A percentile compares a stretch with the other conserved stretches of the same genome.
Evolutionary conservation across 106 monocot genomes (phyloP).

Genomic region (Amphibolis antarctica): DNA sequence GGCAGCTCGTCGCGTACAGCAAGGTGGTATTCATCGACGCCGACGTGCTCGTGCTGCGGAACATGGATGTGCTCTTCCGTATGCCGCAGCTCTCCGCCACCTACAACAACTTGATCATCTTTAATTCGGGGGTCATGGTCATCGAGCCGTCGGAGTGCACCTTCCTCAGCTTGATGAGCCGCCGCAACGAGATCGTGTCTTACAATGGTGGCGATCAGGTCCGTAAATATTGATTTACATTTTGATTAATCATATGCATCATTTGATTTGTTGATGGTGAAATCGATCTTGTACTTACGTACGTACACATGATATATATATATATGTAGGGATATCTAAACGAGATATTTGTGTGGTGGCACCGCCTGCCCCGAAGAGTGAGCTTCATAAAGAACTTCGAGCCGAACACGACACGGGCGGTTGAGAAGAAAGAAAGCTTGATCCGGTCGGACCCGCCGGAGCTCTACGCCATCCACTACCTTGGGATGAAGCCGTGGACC

Average conservation of each 20-base stretch:
- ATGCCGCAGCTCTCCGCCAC: slow-evolving; percentile 68
- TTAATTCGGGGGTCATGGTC: slow-evolving; percentile 90
- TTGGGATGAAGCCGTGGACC: slow-evolving; percentile 80
- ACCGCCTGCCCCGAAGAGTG: slow-evolving; percentile 53
- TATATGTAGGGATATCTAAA: slow-evolving; percentile 81
- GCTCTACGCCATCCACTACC: slow-evolving; percentile 55
- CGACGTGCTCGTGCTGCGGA: slow-evolving; percentile 64
- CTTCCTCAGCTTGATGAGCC: slow-evolving; percentile 36
- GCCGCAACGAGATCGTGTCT: slow-evolving; percentile 31
- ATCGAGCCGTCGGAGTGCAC: slow-evolving; percentile 67
- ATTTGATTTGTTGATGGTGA: too few species aligned
- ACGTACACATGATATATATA: too few species aligned
- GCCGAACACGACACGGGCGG: slow-evolving; percentile 38
- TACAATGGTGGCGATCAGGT: slow-evolving; percentile 92
- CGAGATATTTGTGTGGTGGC: slow-evolving; percentile 89
- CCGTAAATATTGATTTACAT: too few species aligned
- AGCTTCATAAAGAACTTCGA: slow-evolving; percentile 78
- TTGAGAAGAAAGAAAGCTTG: slow-evolving; percentile 26
- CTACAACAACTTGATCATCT: slow-evolving; percentile 52
- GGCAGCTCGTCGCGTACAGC: slow-evolving; percentile 55
- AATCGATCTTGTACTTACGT: too few species aligned
- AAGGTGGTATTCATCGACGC: slow-evolving; percentile 78
- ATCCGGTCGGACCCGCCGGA: slow-evolving; percentile 53
- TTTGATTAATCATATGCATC: too few species aligned
- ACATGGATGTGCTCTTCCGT: slow-evolving; percentile 57